A percentile compares a stretch with the other conserved stretches of the same genome.
These are phyloP conservation scores for Plasmodium ovale DNA, from an alignment of 169 alveolate genomes.

Conservation along the genomic window DNA sequence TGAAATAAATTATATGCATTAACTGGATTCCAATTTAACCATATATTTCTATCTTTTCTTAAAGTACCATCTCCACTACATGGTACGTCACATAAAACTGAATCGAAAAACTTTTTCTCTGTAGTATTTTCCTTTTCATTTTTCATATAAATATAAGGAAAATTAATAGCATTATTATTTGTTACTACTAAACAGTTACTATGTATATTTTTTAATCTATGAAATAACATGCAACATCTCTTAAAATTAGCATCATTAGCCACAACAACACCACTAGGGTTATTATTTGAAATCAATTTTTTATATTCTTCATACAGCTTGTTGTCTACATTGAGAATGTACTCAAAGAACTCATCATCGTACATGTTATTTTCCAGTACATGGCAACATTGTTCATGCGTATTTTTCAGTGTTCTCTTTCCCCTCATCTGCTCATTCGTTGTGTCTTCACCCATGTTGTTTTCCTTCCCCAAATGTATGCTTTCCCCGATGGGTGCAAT, in stretches of 20 bases:
- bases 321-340: slow-evolving; percentile 60
- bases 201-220: slow-evolving; percentile 74
- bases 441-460: neutral
- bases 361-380: slow-evolving; percentile 41
- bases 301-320: slow-evolving; percentile 52
- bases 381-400: slow-evolving; percentile 13
- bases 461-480: neutral
- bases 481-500: neutral
- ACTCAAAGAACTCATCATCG: slow-evolving; percentile 54
- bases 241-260: slow-evolving; percentile 74
- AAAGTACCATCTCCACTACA: slow-evolving; percentile 98
- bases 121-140: slow-evolving; percentile 28
- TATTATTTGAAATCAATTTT: slow-evolving; percentile 66
- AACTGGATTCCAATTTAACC: slow-evolving; percentile 95
- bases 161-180: slow-evolving; percentile 62
- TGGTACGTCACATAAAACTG: slow-evolving; percentile 96
- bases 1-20: slow-evolving; percentile 94
- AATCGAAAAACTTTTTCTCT: slow-evolving; percentile 87
- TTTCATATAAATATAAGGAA: slow-evolving; percentile 65
- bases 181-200: slow-evolving; percentile 74
- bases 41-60: slow-evolving; percentile 94
- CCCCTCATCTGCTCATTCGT: neutral
- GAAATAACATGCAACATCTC: slow-evolving; percentile 76
- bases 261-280: slow-evolving; percentile 73
- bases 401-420: neutral